Base-by-base conservation (phyloP, 2,329 filamentous ascomycete genomes). In the Diplodia seriata region DNA sequence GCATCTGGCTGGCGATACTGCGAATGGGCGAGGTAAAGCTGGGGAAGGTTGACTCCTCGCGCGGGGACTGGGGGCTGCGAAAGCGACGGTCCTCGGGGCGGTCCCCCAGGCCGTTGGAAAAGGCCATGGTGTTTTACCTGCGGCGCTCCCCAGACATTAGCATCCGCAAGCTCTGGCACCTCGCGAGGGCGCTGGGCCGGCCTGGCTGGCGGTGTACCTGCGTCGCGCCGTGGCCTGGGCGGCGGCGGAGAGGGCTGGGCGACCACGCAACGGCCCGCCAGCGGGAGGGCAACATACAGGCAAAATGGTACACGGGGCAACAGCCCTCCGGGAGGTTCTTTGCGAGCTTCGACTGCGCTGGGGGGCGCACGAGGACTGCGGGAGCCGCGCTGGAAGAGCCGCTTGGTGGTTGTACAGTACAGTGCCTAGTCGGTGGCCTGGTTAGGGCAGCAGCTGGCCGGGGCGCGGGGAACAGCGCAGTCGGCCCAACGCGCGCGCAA, bases 71-170 rank as follows among this genome's bases (percentile, higher is more conserved):
- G 80, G 93, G 90, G 76, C 87, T 86, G 74, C 90, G 89, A 81
- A 91, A 94, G 78, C 90, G 90, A 80, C 92, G 84, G 81, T 93
- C 91, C 81, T 94, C 91, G 86, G 92, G 91, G 77, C 86, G 84
- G 75, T 88, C 87, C 76, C 82, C 87, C 76, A 87, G 80, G 76
- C 85, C 85, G 76, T 86, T 85, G 72, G 86, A 86, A 81, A 87
- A 90, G 72, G 88, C 86, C 89, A 91, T 91, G 66, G 50, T 64
- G 55, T 63, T 63, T 53, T 63, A 64, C 66, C 66, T 68, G 50
- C 38, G 50, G 38, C 57, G 40, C 26, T 49, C 54, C 49, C 40
- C 49, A 56, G 57, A 54, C 50, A 62, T 68, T 43, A 68, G 66
- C 50, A 62, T 23, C 33, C 40, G 56, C 55, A 38, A 40, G 49